A percentile compares a stretch with the other conserved stretches of the same genome.
phyloP scores from a whole-genome alignment of 2,329 filamentous ascomycete species.

The Claviceps digitariae region DNA sequence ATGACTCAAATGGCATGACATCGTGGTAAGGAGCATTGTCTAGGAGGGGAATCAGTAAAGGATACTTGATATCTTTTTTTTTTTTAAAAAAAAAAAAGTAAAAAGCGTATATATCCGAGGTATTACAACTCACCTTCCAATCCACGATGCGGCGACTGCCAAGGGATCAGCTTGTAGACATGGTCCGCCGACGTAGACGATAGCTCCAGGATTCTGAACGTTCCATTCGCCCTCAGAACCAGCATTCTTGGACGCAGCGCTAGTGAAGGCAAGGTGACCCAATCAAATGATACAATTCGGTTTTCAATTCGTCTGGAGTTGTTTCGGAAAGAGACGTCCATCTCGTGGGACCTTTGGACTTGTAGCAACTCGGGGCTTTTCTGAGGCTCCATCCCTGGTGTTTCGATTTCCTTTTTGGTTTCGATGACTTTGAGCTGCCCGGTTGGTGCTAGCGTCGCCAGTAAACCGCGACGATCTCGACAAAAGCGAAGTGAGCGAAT shows the following conservation, averaged over 20 bases:
- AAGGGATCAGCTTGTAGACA: slow-evolving; percentile 46
- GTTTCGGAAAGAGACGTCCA: slow-evolving; percentile 45
- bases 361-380: slow-evolving; percentile 45
- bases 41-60: slow-evolving; percentile 14
- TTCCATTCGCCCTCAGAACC: slow-evolving; percentile 45
- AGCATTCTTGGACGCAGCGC: slow-evolving; percentile 43
- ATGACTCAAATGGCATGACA: slow-evolving; percentile 45
- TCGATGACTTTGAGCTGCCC: slow-evolving; percentile 50
- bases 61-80: no score
- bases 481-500: slow-evolving; percentile 51
- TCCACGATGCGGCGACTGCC: slow-evolving; percentile 45
- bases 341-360: slow-evolving; percentile 45
- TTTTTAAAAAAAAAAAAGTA: no score
- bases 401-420: slow-evolving; percentile 39
- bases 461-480: slow-evolving; percentile 45
- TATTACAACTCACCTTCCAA: slow-evolving; percentile 34
- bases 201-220: slow-evolving; percentile 48
- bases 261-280: slow-evolving; percentile 45
- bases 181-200: slow-evolving; percentile 45
- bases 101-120: no score
- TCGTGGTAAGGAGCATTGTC: slow-evolving; percentile 39
- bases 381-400: slow-evolving; percentile 22
- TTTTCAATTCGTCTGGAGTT: slow-evolving; percentile 39
- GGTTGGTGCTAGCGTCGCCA: slow-evolving; percentile 48
- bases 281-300: slow-evolving; percentile 54